Base-by-base conservation (phyloP, 305 asterid species). In the Nicotiana rustica region DNA sequence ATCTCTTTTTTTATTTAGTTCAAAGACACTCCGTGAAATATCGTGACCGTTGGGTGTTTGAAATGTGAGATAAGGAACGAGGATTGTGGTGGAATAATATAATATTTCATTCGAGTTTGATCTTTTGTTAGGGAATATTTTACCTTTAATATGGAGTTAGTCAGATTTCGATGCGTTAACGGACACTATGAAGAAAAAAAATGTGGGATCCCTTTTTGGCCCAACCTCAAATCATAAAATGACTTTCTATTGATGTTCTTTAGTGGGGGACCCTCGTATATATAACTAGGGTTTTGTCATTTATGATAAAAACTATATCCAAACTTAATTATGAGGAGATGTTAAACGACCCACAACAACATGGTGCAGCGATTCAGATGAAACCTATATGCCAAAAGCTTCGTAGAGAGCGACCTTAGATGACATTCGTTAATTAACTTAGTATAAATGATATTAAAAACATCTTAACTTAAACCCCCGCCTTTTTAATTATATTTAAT, bases 21-120 rank as follows among this genome's bases (percentile, higher is more conserved):
- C 38, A 25, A 9, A 49, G 41, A 75, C 64, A 49, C 44, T 25
- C 44, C 79, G 49, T 19, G 79, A 75, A 73, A 75, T 3, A 75
- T 71, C 19, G 41, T 75, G n/a, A 57, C 0, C 2, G 10, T 57
- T 57, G 21, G 9, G 64, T 4, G 21, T 57, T 17, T 17, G 21
- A 17, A 17, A 7, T 25, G 64, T 49, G 9, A 9, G 79, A 25
- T 17, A 44, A 41, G 2, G 47, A 41, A 6, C 10, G 0, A 41
- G 47, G 0, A 41, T 6, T 41, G 2, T 41, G 49, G 49, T 41
- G 49, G 49, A 33, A 33, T 33, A 4, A 0, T 3, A 3, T 4
- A 33, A 33, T 3, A 0, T 33, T 33, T 3, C 4, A 0, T 33
- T 6, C 44, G 44, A 38, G 9, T 6, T 35, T 4, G 31, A 35